phyloP scores from a whole-genome alignment of 805 yeast genomes.

The Barnettozyma salicaria region DNA sequence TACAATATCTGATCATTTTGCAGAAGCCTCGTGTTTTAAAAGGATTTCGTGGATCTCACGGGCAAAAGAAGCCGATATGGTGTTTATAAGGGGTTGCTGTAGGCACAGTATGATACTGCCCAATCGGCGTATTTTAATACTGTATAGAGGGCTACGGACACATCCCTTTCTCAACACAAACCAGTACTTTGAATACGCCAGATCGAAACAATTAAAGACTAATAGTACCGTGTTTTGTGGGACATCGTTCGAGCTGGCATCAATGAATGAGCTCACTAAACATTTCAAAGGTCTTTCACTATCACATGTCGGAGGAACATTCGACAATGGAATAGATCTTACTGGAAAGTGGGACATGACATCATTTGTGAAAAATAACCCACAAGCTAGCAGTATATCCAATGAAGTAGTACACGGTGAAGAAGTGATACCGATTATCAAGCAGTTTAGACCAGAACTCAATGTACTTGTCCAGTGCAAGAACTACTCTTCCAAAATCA shows the following conservation, averaged over 20 bases:
- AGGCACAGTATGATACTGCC: conserved; percentile 1
- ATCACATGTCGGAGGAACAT: conserved; percentile 22
- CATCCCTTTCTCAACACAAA: conserved; percentile 7
- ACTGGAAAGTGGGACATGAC: conserved; percentile 19
- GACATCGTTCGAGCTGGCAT: conserved; percentile 22
- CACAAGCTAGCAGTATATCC: not conserved
- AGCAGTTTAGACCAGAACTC: conserved; percentile 11
- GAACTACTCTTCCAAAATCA: conserved; percentile 20
- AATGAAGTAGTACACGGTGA: not conserved
- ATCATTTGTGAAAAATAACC: not conserved
- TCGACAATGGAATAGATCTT: conserved; percentile 24
- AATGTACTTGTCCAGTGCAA: conserved; percentile 25
- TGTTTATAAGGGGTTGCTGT: too few relatives aligned
- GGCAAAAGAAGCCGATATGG: too few relatives aligned
- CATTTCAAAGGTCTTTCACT: conserved; percentile 7
- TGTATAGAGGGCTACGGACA: conserved; percentile 4
- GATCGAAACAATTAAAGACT: conserved; percentile 13
- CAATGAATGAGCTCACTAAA: conserved; percentile 10
- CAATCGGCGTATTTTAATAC: not conserved
- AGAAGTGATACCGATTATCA: conserved; percentile 4
- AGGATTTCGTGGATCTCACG: too few relatives aligned
- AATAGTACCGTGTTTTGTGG: conserved; percentile 23
- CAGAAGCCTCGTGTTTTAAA: too few relatives aligned
- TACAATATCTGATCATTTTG: too few relatives aligned
- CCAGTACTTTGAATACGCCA: conserved; percentile 18